phyloP scores from a whole-genome alignment of 1,139 yeast species.

The Petasospora rhodanensis region DNA sequence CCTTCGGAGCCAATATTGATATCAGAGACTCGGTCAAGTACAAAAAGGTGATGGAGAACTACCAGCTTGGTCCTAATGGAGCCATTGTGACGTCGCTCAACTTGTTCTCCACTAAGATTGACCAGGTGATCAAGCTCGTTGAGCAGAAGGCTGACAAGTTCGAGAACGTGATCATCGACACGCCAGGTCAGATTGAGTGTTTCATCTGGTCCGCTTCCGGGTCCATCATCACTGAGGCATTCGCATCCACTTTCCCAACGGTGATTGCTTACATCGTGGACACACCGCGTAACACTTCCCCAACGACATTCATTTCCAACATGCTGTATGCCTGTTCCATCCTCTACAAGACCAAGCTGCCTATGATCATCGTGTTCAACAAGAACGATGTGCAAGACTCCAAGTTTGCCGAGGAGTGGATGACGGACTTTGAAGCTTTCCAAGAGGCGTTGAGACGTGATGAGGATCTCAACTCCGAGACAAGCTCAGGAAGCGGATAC shows the following conservation, averaged over 20 bases:
- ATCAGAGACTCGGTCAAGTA: constrained; percentile 95
- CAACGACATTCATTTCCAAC: constrained; percentile 95
- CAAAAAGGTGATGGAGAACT: constrained; percentile 90
- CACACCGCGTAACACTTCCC: constrained; percentile 90
- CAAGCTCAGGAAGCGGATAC: constrained; percentile 77
- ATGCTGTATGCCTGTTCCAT: constrained; percentile 98
- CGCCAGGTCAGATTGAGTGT: constrained; percentile 98
- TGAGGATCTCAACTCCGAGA: constrained; percentile 43
- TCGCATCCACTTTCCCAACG: constrained; percentile 94
- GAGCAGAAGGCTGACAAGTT: constrained; percentile 70
- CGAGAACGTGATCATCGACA: constrained; percentile 80
- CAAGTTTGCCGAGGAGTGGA: constrained; percentile 92
- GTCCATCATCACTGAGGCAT: constrained; percentile 91
- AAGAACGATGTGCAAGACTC: constrained; percentile 87
- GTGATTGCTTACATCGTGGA: constrained; percentile 94
- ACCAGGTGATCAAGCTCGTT: constrained; percentile 83
- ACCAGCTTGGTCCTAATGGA: constrained; percentile 95
- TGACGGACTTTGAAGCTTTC: constrained; percentile 92
- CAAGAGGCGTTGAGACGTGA: constrained; percentile 70
- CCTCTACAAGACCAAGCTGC: constrained; percentile 89
- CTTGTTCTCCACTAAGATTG: constrained; percentile 89
- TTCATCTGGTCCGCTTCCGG: constrained; percentile 98
- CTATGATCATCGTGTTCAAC: constrained; percentile 95
- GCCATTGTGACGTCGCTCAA: constrained; percentile 95
- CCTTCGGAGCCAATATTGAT: constrained; percentile 92